Percentiles rank a stretch among this genome's conserved stretches.
Evolutionary conservation across 352 stramenopile species (phyloP).

Genomic region (Phytophthora multivora): DNA sequence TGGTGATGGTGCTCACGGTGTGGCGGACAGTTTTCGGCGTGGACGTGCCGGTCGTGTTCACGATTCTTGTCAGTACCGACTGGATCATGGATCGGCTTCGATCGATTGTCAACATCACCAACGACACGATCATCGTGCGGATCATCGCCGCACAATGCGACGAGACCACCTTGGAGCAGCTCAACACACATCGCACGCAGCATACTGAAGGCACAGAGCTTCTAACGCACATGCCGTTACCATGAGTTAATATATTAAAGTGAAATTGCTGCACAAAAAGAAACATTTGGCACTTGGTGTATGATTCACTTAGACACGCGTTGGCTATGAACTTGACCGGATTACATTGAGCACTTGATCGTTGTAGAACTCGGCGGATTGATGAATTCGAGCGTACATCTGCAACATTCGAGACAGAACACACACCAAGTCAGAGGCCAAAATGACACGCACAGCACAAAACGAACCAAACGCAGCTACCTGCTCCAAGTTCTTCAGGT

Average conservation of each 20-base stretch:
- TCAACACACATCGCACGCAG: constrained; percentile 13
- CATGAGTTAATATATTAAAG: constrained; percentile 31
- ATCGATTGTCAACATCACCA: constrained; percentile 83
- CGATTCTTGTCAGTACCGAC: constrained; percentile 68
- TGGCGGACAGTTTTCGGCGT: constrained; percentile 72
- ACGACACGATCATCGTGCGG: constrained; percentile 76
- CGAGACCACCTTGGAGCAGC: constrained; percentile 43
- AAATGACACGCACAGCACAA: background rate
- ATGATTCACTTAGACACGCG: constrained; percentile 3
- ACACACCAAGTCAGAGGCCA: constrained; percentile 6
- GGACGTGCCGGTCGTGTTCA: constrained; percentile 65
- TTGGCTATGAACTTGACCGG: constrained; percentile 29
- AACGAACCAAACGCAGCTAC: constrained; percentile 23
- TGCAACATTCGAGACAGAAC: constrained; percentile 23
- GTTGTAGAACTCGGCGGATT: constrained; percentile 75
- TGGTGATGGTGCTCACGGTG: constrained; percentile 83
- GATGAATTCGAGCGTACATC: constrained; percentile 73
- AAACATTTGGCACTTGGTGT: background rate
- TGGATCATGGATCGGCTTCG: constrained; percentile 79
- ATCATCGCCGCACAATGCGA: constrained; percentile 82
- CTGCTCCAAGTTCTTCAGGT: constrained; percentile 68
- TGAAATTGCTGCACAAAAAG: background rate
- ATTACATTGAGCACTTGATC: constrained; percentile 60
- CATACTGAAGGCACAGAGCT: constrained; percentile 38
- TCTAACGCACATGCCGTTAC: constrained; percentile 22